Conservation (phyloP, 2,329 filamentous ascomycete genomes). For the Trichoderma pleuroti region DNA sequence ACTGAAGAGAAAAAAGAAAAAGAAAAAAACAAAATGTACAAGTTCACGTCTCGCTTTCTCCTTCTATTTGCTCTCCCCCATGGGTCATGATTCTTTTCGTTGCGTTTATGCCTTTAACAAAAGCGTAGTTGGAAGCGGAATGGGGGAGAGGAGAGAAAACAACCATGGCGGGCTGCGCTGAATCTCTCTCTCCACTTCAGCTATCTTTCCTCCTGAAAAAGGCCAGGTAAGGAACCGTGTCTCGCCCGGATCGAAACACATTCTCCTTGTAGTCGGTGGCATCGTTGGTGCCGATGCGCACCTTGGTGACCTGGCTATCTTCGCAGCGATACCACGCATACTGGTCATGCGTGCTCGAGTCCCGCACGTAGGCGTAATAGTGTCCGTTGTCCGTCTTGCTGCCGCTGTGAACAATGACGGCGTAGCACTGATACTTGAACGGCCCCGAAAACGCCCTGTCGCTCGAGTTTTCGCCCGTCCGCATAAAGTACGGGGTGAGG, state of each 20-base stretch:
- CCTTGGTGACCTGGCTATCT: constrained; percentile 41
- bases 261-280: constrained; percentile 35
- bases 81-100: neutral
- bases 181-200: neutral
- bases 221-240: constrained; percentile 45
- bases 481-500: constrained; percentile 44
- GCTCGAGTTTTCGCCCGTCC: constrained; percentile 34
- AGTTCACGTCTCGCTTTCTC: neutral
- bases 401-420: constrained; percentile 75
- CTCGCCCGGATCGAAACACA: constrained; percentile 38
- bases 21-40: neutral
- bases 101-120: neutral
- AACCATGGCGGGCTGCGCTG: neutral
- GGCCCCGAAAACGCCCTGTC: constrained; percentile 48
- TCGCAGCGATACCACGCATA: constrained; percentile 50
- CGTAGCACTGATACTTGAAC: constrained; percentile 81
- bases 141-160: neutral
- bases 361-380: constrained; percentile 69
- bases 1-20: neutral
- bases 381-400: constrained; percentile 67
- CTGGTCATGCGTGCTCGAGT: constrained; percentile 45
- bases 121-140: neutral
- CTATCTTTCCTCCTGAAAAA: constrained; percentile 42
- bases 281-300: constrained; percentile 40
- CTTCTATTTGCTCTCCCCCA: neutral